Evolutionary conservation across 176 grass and related monocot species (phyloP).

Genomic region (Carex scoparia): DNA sequence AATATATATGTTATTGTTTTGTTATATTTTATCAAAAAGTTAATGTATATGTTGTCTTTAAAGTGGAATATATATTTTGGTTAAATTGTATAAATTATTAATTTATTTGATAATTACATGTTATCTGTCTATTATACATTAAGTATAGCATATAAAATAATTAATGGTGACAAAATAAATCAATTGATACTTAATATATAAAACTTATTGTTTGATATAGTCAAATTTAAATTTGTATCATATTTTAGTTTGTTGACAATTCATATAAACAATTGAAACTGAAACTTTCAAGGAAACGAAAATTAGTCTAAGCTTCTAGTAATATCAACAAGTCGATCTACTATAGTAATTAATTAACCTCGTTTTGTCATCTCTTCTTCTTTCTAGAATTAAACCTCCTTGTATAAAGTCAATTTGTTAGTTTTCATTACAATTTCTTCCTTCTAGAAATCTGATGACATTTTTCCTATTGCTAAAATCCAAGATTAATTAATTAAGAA

Average conservation of each 20-base stretch:
- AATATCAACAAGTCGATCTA: not conserved
- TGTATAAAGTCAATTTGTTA: not conserved
- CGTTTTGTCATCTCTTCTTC: not conserved
- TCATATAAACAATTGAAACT: not conserved
- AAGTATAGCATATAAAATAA: no score
- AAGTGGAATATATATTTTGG: no score
- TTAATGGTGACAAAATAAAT: no score
- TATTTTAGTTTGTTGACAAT: not conserved
- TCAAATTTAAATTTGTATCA: not conserved
- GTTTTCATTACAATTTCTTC: not conserved
- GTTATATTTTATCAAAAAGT: no score
- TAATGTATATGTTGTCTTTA: no score
- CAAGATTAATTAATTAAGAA: not conserved
- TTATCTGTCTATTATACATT: no score
- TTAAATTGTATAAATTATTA: no score
- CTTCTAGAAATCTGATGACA: not conserved
- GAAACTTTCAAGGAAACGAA: not conserved
- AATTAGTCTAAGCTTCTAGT: conserved; percentile 12
- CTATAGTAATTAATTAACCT: not conserved
- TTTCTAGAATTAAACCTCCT: not conserved
- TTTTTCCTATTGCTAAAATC: not conserved
- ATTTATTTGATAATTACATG: no score
- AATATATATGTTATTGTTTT: no score
- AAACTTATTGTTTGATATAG: no score
- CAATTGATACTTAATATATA: no score